Percentiles rank a stretch among this genome's conserved stretches.
Conservation (phyloP, 352 stramenopile genomes). For the Phytophthora agathidicida region DNA sequence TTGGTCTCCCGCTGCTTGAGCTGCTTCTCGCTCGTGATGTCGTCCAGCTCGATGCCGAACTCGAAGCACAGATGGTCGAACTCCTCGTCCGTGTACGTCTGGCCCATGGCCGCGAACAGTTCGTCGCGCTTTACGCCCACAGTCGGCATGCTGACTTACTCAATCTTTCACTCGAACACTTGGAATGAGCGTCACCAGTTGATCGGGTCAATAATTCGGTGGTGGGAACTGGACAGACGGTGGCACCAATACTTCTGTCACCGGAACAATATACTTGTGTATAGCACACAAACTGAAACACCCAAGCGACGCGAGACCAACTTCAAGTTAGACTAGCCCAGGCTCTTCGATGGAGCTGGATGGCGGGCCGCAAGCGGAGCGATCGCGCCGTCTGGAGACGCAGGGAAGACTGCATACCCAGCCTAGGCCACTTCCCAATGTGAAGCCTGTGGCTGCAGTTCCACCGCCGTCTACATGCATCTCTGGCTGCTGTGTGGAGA, state of each 20-base stretch:
- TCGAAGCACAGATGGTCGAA: constrained; percentile 99
- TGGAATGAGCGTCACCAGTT: constrained; percentile 31
- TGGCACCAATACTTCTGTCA: too few species aligned
- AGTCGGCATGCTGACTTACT: constrained; percentile 94
- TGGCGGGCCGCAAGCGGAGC: constrained; percentile 38
- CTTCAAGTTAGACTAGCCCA: constrained; percentile 13
- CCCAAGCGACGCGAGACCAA: constrained; percentile 14
- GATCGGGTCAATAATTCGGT: too few species aligned
- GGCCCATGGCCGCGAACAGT: constrained; percentile 96
- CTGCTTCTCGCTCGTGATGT: constrained; percentile 89
- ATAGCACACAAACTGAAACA: constrained; percentile 3
- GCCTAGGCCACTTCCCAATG: background rate
- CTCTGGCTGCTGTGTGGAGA: constrained; percentile 44
- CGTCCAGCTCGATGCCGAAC: constrained; percentile 99
- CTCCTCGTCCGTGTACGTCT: constrained; percentile 98
- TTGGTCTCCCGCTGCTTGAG: constrained; percentile 85
- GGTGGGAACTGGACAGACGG: too few species aligned
- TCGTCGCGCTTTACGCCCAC: constrained; percentile 97
- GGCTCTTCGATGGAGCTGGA: constrained; percentile 12
- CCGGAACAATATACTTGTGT: too few species aligned
- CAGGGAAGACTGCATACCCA: constrained; percentile 22
- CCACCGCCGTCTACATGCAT: constrained; percentile 1
- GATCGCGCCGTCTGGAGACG: constrained; percentile 39
- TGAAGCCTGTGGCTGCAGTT: background rate
- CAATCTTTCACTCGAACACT: constrained; percentile 11